Evolutionary conservation across 2,329 filamentous ascomycete genomes (phyloP), one percentile per base, ranked within the genome.

Genomic region (Pyricularia pennisetigena): DNA sequence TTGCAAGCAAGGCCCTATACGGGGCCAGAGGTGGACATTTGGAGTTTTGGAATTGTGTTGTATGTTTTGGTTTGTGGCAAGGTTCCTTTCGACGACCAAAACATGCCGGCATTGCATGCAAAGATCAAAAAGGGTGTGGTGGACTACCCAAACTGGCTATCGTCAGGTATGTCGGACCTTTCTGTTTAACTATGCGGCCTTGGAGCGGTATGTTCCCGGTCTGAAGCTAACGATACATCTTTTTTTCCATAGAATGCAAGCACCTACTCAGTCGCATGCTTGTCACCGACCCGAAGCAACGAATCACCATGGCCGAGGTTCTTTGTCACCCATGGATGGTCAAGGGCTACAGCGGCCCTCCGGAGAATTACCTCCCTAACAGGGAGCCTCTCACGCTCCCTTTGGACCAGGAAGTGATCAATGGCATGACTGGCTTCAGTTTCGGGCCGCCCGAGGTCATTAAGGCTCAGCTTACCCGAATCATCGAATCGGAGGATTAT

Each of bases 81-180:
- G 78, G 95, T 99, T 3, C 95, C 95, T 0, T 99, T 99, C 75
- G 95, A 99, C 76, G 95, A 99, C 76, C 95, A 99, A 80, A 97
- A 94, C 81, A 99, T 99, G 93, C 95, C 94, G 49, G 94, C 97
- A 71, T 83, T 99, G 65, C 95, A 99, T 79, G 94, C 94, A 69
- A 99, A 99, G 81, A 99, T 99, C 79, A 99, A 99, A 82, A 97
- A 97, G 77, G 95, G 95, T 49, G 81, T 92, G 66, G 95, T 98
- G 23, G 95, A 99, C 77, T 99, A 98, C 78, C 95, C 95, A 2
- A 92, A 89, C 70, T 98, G 95, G 88, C 83, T 99, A 57, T 94
- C 93, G 69, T 88, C 88, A 74, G 94, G 94, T 96, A 85, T 8
- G 28, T 62, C 28, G 23, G 6, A 14, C 20, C 59, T 20, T 29